Conservation (phyloP, 192 early-diverging fungal species). For the Chytriomyces confervae region DNA sequence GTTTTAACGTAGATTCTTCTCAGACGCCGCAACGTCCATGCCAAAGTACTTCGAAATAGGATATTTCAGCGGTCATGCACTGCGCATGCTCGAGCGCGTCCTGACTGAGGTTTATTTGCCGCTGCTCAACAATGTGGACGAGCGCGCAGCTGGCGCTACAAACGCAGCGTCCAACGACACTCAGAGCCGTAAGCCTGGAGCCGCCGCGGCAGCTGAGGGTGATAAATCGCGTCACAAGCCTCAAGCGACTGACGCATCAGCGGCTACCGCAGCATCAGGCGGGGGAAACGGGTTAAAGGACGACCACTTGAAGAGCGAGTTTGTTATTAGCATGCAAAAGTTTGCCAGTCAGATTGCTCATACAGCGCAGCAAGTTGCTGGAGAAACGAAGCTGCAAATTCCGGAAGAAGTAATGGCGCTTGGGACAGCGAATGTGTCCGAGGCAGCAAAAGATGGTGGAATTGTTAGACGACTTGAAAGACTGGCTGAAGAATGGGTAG, state of each 20-base stretch:
- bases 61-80: conserved; percentile 58
- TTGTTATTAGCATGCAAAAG: conserved; percentile 55
- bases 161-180: conserved; percentile 19
- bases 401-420: conserved; percentile 58
- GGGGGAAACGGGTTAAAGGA: conserved; percentile 12
- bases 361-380: conserved; percentile 63
- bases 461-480: conserved; percentile 47
- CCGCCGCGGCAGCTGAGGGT: conserved; percentile 1
- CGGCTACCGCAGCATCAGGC: background rate
- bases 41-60: conserved; percentile 57
- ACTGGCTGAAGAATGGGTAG: conserved; percentile 66
- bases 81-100: conserved; percentile 64
- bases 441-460: conserved; percentile 43
- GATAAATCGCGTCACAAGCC: conserved; percentile 2
- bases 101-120: conserved; percentile 64
- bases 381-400: conserved; percentile 61
- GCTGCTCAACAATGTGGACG: conserved; percentile 48
- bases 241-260: background rate
- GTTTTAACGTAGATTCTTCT: conserved; percentile 7
- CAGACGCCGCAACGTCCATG: conserved; percentile 50
- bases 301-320: conserved; percentile 49
- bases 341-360: conserved; percentile 61
- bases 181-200: background rate
- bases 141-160: conserved; percentile 4
- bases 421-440: conserved; percentile 37